Percentiles rank a stretch among this genome's conserved stretches.
These are phyloP conservation scores for Ramalina intermedia DNA, from an alignment of 495 filamentous ascomycete species.

Conservation along the genomic window DNA sequence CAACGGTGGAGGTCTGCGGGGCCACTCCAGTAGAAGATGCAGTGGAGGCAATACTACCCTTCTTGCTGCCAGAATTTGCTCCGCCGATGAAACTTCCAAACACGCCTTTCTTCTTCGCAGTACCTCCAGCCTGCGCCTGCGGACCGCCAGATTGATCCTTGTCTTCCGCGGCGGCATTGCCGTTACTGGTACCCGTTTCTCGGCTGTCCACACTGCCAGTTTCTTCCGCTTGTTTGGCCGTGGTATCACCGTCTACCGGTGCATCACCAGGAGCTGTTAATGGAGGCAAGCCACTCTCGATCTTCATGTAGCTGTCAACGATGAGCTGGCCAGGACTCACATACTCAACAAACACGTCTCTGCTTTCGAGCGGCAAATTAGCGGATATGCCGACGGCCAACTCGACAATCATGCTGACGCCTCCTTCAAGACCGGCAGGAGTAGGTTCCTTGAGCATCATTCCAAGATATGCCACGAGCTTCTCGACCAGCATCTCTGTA, in stretches of 20 bases:
- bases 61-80: slow-evolving; percentile 11
- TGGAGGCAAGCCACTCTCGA: slow-evolving; percentile 63
- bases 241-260: slow-evolving; percentile 27
- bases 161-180: not conserved
- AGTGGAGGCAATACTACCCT: slow-evolving; percentile 4
- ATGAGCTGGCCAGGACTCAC: slow-evolving; percentile 57
- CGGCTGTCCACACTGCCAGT: slow-evolving; percentile 25
- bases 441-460: slow-evolving; percentile 61
- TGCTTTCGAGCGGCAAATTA: slow-evolving; percentile 80
- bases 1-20: not conserved
- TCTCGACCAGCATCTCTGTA: slow-evolving; percentile 50
- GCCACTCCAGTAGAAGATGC: slow-evolving; percentile 11
- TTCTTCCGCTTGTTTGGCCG: slow-evolving; percentile 13
- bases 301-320: slow-evolving; percentile 61
- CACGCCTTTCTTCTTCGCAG: slow-evolving; percentile 30
- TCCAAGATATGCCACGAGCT: slow-evolving; percentile 53
- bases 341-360: slow-evolving; percentile 81
- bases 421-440: slow-evolving; percentile 61
- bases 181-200: slow-evolving; percentile 16
- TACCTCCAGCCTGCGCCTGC: slow-evolving; percentile 4
- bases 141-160: slow-evolving; percentile 1
- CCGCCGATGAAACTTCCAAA: slow-evolving; percentile 36
- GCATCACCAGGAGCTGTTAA: slow-evolving; percentile 40
- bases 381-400: slow-evolving; percentile 72
- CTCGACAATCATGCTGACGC: slow-evolving; percentile 84